A percentile compares a stretch with the other conserved stretches of the same genome.
These are phyloP conservation scores for Schwanniomyces yamadae DNA, from an alignment of 805 yeast species.

Conservation along the genomic window DNA sequence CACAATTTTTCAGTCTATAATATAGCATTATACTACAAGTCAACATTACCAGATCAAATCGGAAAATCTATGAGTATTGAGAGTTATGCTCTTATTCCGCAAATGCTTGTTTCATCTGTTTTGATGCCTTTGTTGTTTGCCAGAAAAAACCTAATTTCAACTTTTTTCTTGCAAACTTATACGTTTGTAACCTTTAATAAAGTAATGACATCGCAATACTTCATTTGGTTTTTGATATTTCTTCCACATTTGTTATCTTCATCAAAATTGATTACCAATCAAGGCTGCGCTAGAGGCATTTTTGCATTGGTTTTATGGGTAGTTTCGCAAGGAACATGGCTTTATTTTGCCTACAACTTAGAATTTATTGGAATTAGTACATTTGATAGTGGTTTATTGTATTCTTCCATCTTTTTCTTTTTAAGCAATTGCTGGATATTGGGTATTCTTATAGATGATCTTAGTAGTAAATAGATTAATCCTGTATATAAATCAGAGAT, in stretches of 20 bases:
- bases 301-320: conserved; percentile 59
- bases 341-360: conserved; percentile 68
- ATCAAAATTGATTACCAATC: conserved; percentile 30
- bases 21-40: conserved; percentile 62
- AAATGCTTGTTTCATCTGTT: conserved; percentile 57
- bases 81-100: conserved; percentile 80
- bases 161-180: conserved; percentile 42
- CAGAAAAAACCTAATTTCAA: conserved; percentile 26
- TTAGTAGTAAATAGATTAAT: not conserved
- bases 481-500: conserved; percentile 1
- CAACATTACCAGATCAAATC: conserved; percentile 26
- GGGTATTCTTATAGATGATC: conserved; percentile 49
- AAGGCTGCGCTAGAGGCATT: conserved; percentile 35
- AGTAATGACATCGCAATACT: conserved; percentile 91
- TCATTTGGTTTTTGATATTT: conserved; percentile 88
- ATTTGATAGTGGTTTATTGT: conserved; percentile 58
- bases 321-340: conserved; percentile 72
- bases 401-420: conserved; percentile 59
- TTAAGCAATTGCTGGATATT: conserved; percentile 59
- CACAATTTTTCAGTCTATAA: conserved; percentile 93
- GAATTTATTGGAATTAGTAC: conserved; percentile 76
- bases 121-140: conserved; percentile 54
- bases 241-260: conserved; percentile 68
- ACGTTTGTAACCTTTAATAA: conserved; percentile 45
- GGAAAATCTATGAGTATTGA: conserved; percentile 32